Conservation (phyloP, 306 rosid genomes). For the Pueraria montana region DNA sequence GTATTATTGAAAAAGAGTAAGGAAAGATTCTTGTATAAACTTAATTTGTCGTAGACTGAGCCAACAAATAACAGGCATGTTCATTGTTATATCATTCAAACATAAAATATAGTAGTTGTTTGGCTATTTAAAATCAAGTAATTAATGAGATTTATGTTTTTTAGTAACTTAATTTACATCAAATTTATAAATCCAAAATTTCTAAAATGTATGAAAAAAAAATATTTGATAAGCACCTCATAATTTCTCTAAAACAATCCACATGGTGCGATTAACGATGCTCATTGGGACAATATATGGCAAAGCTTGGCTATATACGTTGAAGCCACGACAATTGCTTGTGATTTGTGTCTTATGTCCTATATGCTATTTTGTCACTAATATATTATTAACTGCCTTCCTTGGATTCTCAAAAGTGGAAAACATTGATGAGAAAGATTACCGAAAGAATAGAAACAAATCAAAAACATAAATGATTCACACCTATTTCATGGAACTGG, state of each 20-base stretch:
- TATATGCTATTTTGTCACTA: neutral
- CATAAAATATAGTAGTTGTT: neutral
- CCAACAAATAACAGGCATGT: neutral
- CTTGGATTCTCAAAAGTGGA: neutral
- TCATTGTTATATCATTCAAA: neutral
- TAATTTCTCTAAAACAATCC: neutral
- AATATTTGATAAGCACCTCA: neutral
- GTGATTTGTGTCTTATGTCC: conserved; percentile 23
- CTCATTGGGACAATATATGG: neutral
- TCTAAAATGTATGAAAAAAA: neutral
- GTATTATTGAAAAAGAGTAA: neutral
- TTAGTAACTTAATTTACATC: too few species aligned
- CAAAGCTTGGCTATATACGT: neutral
- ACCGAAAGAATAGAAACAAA: neutral
- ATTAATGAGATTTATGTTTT: neutral
- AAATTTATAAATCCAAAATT: neutral
- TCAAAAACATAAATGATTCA: conserved; percentile 15
- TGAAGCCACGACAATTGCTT: neutral
- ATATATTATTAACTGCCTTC: neutral
- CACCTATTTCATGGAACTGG: neutral
- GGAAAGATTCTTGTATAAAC: neutral
- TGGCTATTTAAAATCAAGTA: too few species aligned
- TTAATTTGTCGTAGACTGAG: neutral
- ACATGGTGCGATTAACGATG: neutral
- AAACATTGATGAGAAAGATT: conserved; percentile 30